These are phyloP conservation scores for Aspergillus quadricinctus DNA, from an alignment of 2,329 filamentous ascomycete species.

Conservation along the genomic window DNA sequence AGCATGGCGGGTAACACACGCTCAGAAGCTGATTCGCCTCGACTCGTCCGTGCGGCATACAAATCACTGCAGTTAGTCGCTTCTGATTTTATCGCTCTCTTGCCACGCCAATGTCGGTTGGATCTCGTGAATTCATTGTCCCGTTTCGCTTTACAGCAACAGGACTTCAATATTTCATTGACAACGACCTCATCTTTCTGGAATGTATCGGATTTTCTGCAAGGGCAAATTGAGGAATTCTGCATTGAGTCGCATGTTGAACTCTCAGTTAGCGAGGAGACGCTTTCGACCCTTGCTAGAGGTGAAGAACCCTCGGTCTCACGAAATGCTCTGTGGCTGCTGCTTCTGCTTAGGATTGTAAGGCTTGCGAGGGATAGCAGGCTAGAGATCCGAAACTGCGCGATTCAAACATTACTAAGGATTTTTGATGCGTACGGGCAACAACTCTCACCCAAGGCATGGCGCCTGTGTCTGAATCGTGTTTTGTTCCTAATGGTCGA, in stretches of 20 bases:
- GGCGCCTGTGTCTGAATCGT: slow-evolving; percentile 75
- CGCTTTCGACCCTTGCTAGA: slow-evolving; percentile 56
- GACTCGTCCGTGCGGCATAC: slow-evolving; percentile 81
- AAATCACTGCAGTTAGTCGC: slow-evolving; percentile 86
- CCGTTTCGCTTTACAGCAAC: slow-evolving; percentile 81
- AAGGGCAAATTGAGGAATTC: slow-evolving; percentile 44
- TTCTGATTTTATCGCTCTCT: slow-evolving; percentile 81
- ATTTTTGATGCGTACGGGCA: slow-evolving; percentile 92
- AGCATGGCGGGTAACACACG: slow-evolving; percentile 16
- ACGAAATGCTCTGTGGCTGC: slow-evolving; percentile 29
- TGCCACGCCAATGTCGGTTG: slow-evolving; percentile 66
- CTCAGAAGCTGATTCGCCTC: slow-evolving; percentile 52
- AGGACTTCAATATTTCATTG: slow-evolving; percentile 91
- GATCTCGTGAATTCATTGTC: slow-evolving; percentile 82
- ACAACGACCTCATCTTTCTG: slow-evolving; percentile 95
- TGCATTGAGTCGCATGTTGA: slow-evolving; percentile 36
- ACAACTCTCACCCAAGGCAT: slow-evolving; percentile 70
- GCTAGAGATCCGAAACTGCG: slow-evolving; percentile 50
- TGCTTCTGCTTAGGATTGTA: slow-evolving; percentile 38
- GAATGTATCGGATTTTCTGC: slow-evolving; percentile 86
- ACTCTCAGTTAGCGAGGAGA: slow-evolving; percentile 51
- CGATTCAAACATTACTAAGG: slow-evolving; percentile 82
- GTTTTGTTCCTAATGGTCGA: slow-evolving; percentile 76
- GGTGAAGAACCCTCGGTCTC: slow-evolving; percentile 58
- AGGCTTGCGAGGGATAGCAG: slow-evolving; percentile 39